A percentile compares a stretch with the other conserved stretches of the same genome.
Evolutionary conservation across 1,284 basidiomycete species (phyloP).

Genomic region (Apiotrichum mycotoxinovorans): DNA sequence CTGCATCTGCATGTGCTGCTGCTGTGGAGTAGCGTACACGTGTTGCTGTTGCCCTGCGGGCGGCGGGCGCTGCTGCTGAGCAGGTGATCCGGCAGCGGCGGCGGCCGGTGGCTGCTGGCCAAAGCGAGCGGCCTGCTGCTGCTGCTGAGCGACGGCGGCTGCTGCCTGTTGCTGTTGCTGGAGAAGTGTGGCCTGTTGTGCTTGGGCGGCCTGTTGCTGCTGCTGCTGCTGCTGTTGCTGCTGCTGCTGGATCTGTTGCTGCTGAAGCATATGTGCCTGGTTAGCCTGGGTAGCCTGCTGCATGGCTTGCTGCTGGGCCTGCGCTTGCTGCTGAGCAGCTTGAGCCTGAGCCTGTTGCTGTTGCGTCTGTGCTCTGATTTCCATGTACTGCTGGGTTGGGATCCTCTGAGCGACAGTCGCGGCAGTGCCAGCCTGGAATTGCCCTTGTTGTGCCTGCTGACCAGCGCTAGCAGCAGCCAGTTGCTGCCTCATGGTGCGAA

Average conservation of each 20-base stretch:
- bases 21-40: constrained; percentile 23
- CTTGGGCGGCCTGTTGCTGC: constrained; percentile 17
- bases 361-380: constrained; percentile 24
- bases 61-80: constrained; percentile 25
- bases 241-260: constrained; percentile 28
- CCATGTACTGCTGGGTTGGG: constrained; percentile 24
- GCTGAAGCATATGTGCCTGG: constrained; percentile 4
- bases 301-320: constrained; percentile 14
- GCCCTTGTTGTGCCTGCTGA: constrained; percentile 15
- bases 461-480: constrained; percentile 1
- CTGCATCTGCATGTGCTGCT: constrained; percentile 24
- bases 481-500: constrained; percentile 22
- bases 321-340: constrained; percentile 15
- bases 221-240: constrained; percentile 18
- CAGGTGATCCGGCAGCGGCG: constrained; percentile 26
- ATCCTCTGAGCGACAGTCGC: constrained; percentile 19
- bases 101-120: constrained; percentile 16
- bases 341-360: constrained; percentile 14
- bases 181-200: constrained; percentile 16
- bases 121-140: constrained; percentile 19
- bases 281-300: constrained; percentile 14
- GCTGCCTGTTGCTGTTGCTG: constrained; percentile 23
- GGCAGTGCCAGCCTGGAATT: constrained; percentile 10
- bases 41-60: constrained; percentile 25
- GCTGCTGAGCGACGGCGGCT: constrained; percentile 9